phyloP scores from a whole-genome alignment of 805 yeast species.

The Torulaspora maleeae region DNA sequence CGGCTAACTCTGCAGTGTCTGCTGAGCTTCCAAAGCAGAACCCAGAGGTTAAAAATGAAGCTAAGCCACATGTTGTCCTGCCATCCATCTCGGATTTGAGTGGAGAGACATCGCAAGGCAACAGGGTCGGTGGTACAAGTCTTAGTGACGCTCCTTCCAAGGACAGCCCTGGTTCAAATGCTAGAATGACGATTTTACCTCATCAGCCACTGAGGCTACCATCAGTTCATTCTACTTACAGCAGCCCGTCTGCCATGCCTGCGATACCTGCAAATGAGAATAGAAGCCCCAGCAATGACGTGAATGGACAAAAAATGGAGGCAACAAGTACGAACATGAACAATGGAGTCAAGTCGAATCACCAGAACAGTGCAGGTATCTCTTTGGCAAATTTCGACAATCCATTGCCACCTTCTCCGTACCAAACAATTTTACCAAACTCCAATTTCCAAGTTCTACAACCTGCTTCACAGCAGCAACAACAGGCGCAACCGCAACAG shows the following conservation, averaged over 20 bases:
- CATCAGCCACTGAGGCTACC: conserved; percentile 16
- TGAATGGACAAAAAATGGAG: neutral
- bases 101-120: conserved; percentile 12
- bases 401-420: conserved; percentile 25
- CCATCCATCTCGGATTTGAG: conserved; percentile 18
- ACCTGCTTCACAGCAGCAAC: conserved; percentile 17
- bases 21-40: conserved; percentile 10
- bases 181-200: conserved; percentile 8
- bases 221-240: conserved; percentile 11
- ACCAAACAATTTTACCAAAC: conserved; percentile 5
- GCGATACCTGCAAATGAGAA: conserved; percentile 3
- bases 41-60: conserved; percentile 9
- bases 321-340: conserved; percentile 2
- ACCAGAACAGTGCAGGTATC: conserved; percentile 18
- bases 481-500: conserved; percentile 17
- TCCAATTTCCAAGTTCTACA: conserved; percentile 9
- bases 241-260: conserved; percentile 5
- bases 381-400: conserved; percentile 33
- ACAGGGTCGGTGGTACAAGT: neutral
- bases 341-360: conserved; percentile 13
- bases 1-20: neutral
- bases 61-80: conserved; percentile 12
- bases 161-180: neutral
- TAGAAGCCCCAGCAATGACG: conserved; percentile 3
- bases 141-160: neutral